These are phyloP conservation scores for Trichomonascaceae sp. DNA, from an alignment of 1,139 yeast genomes.

Conservation along the genomic window DNA sequence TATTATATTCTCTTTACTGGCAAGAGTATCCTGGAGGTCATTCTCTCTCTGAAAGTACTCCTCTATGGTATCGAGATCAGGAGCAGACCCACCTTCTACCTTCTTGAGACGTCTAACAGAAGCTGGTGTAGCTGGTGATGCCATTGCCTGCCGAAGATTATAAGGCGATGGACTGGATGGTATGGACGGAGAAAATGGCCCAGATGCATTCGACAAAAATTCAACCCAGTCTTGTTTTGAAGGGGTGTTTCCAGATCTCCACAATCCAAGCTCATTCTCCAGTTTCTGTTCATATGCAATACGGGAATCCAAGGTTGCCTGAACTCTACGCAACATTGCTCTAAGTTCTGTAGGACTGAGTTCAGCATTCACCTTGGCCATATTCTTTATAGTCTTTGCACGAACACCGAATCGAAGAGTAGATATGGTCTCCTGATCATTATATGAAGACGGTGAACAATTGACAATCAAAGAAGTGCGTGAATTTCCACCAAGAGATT, in stretches of 20 bases:
- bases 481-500: conserved; percentile 82
- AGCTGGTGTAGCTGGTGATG: conserved; percentile 4
- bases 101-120: conserved; percentile 5
- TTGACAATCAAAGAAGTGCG: conserved; percentile 73
- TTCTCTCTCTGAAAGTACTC: conserved; percentile 31
- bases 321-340: conserved; percentile 44
- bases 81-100: background rate
- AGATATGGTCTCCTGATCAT: conserved; percentile 66
- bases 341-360: conserved; percentile 53
- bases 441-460: conserved; percentile 61
- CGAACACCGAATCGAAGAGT: conserved; percentile 76
- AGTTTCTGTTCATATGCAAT: conserved; percentile 42
- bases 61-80: conserved; percentile 17
- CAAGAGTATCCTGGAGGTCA: conserved; percentile 32
- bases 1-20: conserved; percentile 29
- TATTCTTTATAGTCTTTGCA: conserved; percentile 66
- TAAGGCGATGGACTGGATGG: background rate
- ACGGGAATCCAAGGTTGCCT: conserved; percentile 43
- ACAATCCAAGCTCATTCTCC: conserved; percentile 44
- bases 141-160: conserved; percentile 6
- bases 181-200: conserved; percentile 4
- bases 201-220: conserved; percentile 16
- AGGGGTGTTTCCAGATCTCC: conserved; percentile 45
- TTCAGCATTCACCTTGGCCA: conserved; percentile 64
- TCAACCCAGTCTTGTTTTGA: conserved; percentile 34